A percentile compares a stretch with the other conserved stretches of the same genome.
These are phyloP conservation scores for Alloteropsis semialata DNA, from an alignment of 176 grass and related monocot species.

Conservation along the genomic window DNA sequence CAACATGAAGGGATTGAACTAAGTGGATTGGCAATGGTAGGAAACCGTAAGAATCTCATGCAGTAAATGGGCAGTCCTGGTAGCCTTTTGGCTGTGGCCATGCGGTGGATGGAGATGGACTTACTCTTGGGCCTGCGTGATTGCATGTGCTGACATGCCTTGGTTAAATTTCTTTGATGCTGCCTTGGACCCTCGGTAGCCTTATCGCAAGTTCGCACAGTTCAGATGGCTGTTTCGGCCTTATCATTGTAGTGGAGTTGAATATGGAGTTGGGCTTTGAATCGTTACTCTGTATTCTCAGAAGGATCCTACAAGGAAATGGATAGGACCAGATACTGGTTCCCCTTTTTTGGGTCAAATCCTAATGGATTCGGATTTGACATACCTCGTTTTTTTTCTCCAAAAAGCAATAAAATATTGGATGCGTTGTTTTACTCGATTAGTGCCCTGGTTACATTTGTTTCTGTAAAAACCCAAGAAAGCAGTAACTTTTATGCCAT, in stretches of 20 bases:
- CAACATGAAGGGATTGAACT: neutral
- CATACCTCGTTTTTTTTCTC: neutral
- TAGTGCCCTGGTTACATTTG: neutral
- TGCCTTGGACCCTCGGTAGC: neutral
- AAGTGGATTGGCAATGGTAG: neutral
- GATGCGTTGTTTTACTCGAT: neutral
- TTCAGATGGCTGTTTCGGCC: neutral
- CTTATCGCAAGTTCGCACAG: neutral
- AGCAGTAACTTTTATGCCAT: neutral
- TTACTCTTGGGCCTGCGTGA: neutral
- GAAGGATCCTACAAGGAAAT: neutral
- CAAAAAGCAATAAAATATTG: neutral
- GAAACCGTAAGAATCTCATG: neutral
- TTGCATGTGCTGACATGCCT: neutral
- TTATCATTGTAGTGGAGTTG: neutral
- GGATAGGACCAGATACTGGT: neutral
- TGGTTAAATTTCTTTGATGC: too few species aligned
- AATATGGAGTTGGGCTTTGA: neutral
- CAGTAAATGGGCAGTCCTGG: neutral
- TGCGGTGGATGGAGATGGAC: neutral
- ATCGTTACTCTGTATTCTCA: neutral
- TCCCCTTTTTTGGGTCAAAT: neutral
- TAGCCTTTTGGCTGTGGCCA: neutral
- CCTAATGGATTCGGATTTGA: neutral
- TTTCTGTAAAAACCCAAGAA: neutral